Evolutionary conservation across 371 early-diverging fungal genomes (phyloP), one percentile per base, ranked within the genome.

Genomic region (Actinomortierella ambigua): DNA sequence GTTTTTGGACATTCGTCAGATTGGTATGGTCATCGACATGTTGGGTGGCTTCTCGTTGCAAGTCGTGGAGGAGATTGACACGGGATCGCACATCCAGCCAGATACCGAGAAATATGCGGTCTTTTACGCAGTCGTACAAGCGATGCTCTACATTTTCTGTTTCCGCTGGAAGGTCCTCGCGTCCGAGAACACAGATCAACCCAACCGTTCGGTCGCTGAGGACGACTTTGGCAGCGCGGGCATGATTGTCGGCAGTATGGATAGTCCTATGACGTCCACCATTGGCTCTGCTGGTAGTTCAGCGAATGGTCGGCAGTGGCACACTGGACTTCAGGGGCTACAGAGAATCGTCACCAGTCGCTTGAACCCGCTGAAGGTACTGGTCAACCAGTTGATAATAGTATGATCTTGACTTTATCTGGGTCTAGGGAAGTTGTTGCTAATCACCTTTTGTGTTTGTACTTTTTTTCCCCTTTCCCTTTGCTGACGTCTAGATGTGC

Each of bases 81-180:
- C 58, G 15, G 58, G 57, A 13, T 55, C 77, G 0, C 61, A 64
- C 8, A 51, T 71, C 3, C 47, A 65, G 24, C 78, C 81, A 0
- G 88, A 91, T 56, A 77, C 84, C 13, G 79, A 81, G 55, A 81
- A 85, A 34, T 84, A 91, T 57, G 82, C 85, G 7, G 86, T 91
- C 23, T 95, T 98, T 59, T 97, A 96, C 66, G 84, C 92, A 1
- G 88, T 86, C n/a, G 87, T 93, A 8, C 97, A 97, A 68, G 93
- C 95, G 0, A 70, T 91, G 44, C 80, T 98, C 68, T 98, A 97
- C 68, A 86, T 95, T 8, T 96, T 96, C 52, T 96, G 95, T 71
- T 97, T 94, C 82, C 87, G 95, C n/a, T 95, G 95, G 95, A 84
- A 86, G 42, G 90, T 93, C 54, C 76, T 92, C 46, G 77, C 87